Evolutionary conservation across 2,329 filamentous ascomycete genomes (phyloP).

Genomic region (Chaetomiaceae sp.): DNA sequence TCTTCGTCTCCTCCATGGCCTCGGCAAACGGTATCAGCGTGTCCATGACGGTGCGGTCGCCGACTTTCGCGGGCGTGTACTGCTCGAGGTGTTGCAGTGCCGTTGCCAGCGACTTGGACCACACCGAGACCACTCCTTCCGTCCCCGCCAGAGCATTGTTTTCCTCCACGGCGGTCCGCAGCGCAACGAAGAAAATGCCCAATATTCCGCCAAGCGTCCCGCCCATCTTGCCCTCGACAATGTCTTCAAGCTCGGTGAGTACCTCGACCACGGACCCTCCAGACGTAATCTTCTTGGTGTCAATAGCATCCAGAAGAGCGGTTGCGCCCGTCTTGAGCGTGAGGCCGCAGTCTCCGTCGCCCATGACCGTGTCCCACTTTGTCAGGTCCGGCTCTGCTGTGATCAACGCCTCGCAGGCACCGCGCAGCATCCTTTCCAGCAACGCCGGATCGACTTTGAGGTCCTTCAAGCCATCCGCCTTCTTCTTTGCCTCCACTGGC

Average conservation of each 20-base stretch:
- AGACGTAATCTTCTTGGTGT: constrained; percentile 34
- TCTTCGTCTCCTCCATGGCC: constrained; percentile 40
- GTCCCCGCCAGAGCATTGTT: constrained; percentile 25
- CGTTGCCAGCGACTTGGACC: constrained; percentile 39
- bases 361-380: constrained; percentile 59
- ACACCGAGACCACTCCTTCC: constrained; percentile 37
- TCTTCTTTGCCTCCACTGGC: constrained; percentile 33
- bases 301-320: constrained; percentile 44
- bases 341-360: constrained; percentile 64
- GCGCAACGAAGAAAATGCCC: constrained; percentile 51
- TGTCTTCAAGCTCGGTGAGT: constrained; percentile 47
- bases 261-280: constrained; percentile 45
- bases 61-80: constrained; percentile 52
- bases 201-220: constrained; percentile 49
- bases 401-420: constrained; percentile 49
- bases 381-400: constrained; percentile 59
- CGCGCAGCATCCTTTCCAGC: constrained; percentile 53
- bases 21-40: constrained; percentile 51
- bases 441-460: constrained; percentile 47
- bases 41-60: constrained; percentile 56
- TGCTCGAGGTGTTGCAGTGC: constrained; percentile 45
- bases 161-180: constrained; percentile 37
- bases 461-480: constrained; percentile 38
- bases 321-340: constrained; percentile 52
- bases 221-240: constrained; percentile 54